phyloP scores from a whole-genome alignment of 2,329 filamentous ascomycete genomes.

The Penicillium brasilianum region DNA sequence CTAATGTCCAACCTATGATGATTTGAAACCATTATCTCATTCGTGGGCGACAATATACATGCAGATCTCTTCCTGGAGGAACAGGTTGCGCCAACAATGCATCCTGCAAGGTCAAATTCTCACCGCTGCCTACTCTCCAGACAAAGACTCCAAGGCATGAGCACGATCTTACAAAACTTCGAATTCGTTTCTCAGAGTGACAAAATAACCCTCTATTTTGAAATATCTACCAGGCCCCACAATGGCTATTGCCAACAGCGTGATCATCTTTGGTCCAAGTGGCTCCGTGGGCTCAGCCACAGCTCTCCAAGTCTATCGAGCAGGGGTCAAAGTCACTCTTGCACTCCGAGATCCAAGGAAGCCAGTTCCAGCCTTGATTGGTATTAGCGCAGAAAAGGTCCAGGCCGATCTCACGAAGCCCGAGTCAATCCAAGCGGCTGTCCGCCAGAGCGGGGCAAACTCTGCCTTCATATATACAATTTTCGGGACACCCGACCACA shows the following conservation, averaged over 20 bases:
- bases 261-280: constrained; percentile 55
- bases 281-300: constrained; percentile 51
- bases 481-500: constrained; percentile 41
- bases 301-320: constrained; percentile 45
- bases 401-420: constrained; percentile 54
- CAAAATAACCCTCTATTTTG: too few relatives aligned
- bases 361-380: constrained; percentile 43
- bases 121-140: neutral
- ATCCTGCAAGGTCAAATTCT: neutral
- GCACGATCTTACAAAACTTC: neutral
- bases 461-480: constrained; percentile 56
- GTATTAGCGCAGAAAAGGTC: constrained; percentile 40
- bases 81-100: neutral
- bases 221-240: neutral
- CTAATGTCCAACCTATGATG: too few relatives aligned
- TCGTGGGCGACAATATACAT: neutral
- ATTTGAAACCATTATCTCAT: neutral
- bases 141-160: neutral
- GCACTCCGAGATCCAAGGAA: constrained; percentile 56
- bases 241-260: neutral
- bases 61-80: neutral
- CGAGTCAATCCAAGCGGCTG: constrained; percentile 47
- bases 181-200: neutral
- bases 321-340: constrained; percentile 52
- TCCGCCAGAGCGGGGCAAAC: constrained; percentile 48